Evolutionary conservation across 352 stramenopile species (phyloP).

Genomic region (Globisporangium yorkense): DNA sequence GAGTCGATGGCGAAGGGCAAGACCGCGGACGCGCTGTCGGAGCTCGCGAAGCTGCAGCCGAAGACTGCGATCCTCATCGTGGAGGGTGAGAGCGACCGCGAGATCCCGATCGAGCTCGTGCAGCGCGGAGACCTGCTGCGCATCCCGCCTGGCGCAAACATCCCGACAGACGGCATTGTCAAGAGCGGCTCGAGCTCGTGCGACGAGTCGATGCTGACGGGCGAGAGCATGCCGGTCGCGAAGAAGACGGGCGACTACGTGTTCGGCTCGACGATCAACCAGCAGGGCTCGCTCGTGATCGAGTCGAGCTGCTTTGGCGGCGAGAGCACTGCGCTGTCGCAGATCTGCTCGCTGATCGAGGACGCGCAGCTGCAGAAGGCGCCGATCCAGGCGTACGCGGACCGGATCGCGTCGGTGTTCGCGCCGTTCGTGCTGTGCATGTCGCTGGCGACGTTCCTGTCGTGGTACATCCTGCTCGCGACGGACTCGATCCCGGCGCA

Average conservation of each 20-base stretch:
- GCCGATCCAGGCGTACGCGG: conserved; percentile 84
- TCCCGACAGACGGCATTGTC: conserved; percentile 81
- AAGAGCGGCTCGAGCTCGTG: conserved; percentile 58
- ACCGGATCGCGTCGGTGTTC: conserved; percentile 59
- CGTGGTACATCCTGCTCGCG: conserved; percentile 46
- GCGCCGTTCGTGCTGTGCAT: conserved; percentile 59
- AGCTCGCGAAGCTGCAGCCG: conserved; percentile 70
- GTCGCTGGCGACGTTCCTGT: conserved; percentile 55
- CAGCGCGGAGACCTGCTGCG: conserved; percentile 74
- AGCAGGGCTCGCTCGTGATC: conserved; percentile 80
- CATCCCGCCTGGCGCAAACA: conserved; percentile 63
- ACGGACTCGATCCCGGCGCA: conserved; percentile 43
- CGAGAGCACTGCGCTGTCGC: conserved; percentile 59
- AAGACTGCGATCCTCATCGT: conserved; percentile 70
- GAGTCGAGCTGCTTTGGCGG: conserved; percentile 76
- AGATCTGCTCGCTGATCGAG: conserved; percentile 83
- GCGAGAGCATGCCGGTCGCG: conserved; percentile 83
- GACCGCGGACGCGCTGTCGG: conserved; percentile 65
- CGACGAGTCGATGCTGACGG: conserved; percentile 81
- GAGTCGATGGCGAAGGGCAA: conserved; percentile 85
- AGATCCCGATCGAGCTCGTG: conserved; percentile 81
- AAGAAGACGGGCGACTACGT: conserved; percentile 77
- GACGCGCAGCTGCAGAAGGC: conserved; percentile 85
- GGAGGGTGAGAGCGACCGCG: conserved; percentile 40
- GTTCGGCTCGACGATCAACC: conserved; percentile 82